Conservation (phyloP, 2,329 filamentous ascomycete species). For the Trichoderma asperellum region DNA sequence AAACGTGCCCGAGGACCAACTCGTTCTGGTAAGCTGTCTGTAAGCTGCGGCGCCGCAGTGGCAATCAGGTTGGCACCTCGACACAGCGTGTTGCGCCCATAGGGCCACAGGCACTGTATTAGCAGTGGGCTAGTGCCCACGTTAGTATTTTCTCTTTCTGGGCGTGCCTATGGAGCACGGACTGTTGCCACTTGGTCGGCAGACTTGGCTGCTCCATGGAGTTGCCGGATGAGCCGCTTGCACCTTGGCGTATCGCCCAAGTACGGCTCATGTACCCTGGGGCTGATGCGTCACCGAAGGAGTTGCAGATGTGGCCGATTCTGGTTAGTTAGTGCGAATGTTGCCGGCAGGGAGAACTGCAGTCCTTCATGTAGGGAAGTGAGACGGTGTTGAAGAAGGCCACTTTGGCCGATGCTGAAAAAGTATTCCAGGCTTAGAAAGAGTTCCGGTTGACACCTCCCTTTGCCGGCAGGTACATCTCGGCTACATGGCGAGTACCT, state of each 20-base stretch:
- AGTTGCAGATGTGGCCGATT: not conserved
- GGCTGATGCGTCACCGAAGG: conserved; percentile 4
- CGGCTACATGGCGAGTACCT: not conserved
- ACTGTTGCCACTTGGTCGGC: conserved; percentile 24
- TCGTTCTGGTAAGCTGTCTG: not conserved
- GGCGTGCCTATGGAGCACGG: conserved; percentile 2
- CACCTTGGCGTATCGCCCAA: not conserved
- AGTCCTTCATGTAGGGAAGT: not conserved
- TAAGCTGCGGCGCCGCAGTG: not conserved
- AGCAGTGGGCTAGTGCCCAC: not conserved
- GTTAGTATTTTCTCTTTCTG: not conserved
- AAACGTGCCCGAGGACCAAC: not conserved
- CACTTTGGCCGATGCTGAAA: not conserved
- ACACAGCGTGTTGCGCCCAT: not conserved
- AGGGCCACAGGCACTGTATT: not conserved
- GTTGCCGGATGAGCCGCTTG: conserved; percentile 9
- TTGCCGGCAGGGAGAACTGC: not conserved
- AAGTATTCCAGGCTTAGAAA: not conserved
- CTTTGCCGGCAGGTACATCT: not conserved
- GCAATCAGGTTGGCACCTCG: not conserved
- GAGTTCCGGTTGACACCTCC: not conserved
- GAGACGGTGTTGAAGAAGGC: not conserved
- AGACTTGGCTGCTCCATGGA: conserved; percentile 10
- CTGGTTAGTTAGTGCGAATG: no score
- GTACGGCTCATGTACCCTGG: not conserved